Base-by-base conservation (phyloP, 1,284 basidiomycete species). In the Fistulina hepatica region DNA sequence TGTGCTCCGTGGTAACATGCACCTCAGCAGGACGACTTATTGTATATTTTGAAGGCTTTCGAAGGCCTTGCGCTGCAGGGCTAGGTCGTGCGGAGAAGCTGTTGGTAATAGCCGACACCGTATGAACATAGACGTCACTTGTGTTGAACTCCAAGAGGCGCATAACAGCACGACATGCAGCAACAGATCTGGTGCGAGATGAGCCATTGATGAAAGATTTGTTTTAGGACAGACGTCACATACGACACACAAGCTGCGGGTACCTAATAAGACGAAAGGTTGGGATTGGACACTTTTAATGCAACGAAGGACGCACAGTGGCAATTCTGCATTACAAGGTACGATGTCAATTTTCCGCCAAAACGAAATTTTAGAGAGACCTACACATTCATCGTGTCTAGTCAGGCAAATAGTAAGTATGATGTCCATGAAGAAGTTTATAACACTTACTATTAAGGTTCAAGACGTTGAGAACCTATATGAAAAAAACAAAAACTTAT, bases 331-430 rank as follows among this genome's bases (percentile, higher is more conserved):
- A 34, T 23, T 24, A 37, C 33, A 33, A 37, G 26, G 24, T 21
- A 39, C 36, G 26, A 37, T 34, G 31, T 21, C 10, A 37, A 30
- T 33, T 32, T 33, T 22, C 22, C 25, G 34, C 26, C 33, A 12
- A 12, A 15, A 22, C 12, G 30, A 13, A 42, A 8, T 21, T 21
- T 11, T 17, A 13, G 25, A 3, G 16, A 17, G 17, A 61, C 74
- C 59, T 53, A 77, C 76, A 80, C 66, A 46, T 78, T 74, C 75
- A 80, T 78, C n/a, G 67, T 56, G 19, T 66, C 74, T 78, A 41
- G 37, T 34, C 34, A 28, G 41, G 27, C 21, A 36, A 34, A 30
- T 26, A 9, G 36, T 40, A 13, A 41, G 38, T 27, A n/a, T n/a
- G n/a, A 20, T 26, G 33, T 37, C 24, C 15, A 25, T 31, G 26